These are phyloP conservation scores for Triticum monococcum DNA, from an alignment of 176 grass and related monocot species.

Conservation along the genomic window DNA sequence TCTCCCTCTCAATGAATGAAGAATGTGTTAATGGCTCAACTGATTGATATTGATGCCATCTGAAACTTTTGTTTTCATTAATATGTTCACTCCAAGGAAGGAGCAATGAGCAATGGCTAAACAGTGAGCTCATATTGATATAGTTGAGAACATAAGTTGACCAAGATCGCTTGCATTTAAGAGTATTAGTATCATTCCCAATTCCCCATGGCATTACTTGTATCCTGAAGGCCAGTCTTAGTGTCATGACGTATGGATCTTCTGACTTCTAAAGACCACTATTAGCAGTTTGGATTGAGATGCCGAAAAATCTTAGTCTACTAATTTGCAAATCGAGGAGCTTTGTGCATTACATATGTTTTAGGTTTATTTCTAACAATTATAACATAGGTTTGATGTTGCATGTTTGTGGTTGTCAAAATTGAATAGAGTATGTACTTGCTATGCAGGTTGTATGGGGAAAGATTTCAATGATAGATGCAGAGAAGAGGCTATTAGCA, in stretches of 20 bases:
- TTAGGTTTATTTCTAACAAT: conserved; percentile 11
- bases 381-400: not conserved
- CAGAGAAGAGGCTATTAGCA: conserved; percentile 88
- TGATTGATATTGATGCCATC: not conserved
- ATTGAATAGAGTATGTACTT: conserved; percentile 22
- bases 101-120: conserved; percentile 8
- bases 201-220: not conserved
- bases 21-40: not conserved
- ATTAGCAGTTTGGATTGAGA: conserved; percentile 16
- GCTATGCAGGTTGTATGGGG: conserved; percentile 86
- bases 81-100: not conserved
- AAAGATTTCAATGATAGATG: conserved; percentile 97
- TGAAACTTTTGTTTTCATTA: conserved; percentile 3
- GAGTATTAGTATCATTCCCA: not conserved
- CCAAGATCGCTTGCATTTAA: conserved; percentile 17
- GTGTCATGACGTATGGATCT: not conserved
- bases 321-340: conserved; percentile 9
- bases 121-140: conserved; percentile 9
- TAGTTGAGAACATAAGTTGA: not conserved
- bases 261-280: not conserved
- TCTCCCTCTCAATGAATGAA: not conserved
- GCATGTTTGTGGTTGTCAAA: not conserved
- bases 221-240: not conserved
- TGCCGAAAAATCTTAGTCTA: not conserved
- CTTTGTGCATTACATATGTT: not conserved